Base-by-base conservation (phyloP, 768 basidiomycete genomes). In the Agaricus blazei region DNA sequence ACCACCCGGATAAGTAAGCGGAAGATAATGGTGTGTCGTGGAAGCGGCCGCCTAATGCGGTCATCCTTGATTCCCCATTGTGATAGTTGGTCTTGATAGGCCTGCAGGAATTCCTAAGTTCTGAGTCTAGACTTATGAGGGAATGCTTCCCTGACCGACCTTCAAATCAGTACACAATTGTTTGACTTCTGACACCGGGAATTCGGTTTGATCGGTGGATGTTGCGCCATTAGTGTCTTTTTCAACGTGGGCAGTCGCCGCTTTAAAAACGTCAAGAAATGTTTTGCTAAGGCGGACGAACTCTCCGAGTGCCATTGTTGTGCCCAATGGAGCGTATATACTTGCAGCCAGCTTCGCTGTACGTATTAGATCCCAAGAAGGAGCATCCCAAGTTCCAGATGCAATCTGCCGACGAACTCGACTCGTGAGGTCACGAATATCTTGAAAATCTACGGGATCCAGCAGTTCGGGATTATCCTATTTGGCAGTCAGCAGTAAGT, bases 241-340 rank as follows among this genome's bases (percentile, higher is more conserved):
- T 26, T 68, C 65, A 45, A 15, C 29, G 28, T 50, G 23, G 23
- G 29, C 23, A 44, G 72, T 67, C 9, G 73, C 65, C 52, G 68
- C 61, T 58, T 87, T 88, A 67, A 95, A 90, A 2, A 77, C 82
- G 59, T 92, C 89, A 14, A 90, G 75, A 65, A 94, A 95, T 42
- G 79, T 74, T 63, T 85, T 78, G 40, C 80, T 84, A 7, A 91
- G 76, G 23, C 91, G 81, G 27, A 94, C 87, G 65, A 90, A 83
- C 66, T 95, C 88, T 9, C 93, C 92, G 14, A 95, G 75, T 52
- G 78, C 82, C 88, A 95, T 91, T 11, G 71, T 75, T 12, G 93
- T 94, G 41, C 93, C 93, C n/a, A 94, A 72, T 2, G 93, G 93
- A 4, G 84, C 90, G 62, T 95, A 95, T 45, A 95, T 84, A 27